Evolutionary conservation across 805 yeast genomes (phyloP), one percentile per base, ranked within the genome.

Genomic region (Starmerella gropengiesseri): DNA sequence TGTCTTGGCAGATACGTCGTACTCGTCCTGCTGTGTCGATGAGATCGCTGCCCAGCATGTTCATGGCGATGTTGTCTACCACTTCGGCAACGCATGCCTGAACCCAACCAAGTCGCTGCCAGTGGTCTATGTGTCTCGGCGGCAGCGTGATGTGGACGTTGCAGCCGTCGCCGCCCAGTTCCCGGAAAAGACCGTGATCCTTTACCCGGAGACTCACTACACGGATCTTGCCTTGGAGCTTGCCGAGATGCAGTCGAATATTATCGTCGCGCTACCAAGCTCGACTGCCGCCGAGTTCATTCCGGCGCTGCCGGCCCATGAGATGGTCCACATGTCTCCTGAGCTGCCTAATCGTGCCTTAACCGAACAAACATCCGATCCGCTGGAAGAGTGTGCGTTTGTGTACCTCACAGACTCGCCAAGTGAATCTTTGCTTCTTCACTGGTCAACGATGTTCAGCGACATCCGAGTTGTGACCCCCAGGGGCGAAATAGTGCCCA

Each of bases 31-130:
- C 61, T 91, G 98, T 63, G 80, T 89, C 9, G 98, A 91, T 60
- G 96, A 87, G 56, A 93, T 89, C 21, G 97, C 98, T 0, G 94
- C 95, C 1, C 87, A 82, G 56, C 98, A 91, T 60, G 93, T 89
- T 13, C 58, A 66, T 6, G 86, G 91, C 6, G 95, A 89, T 49
- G 62, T 81, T 4, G 84, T 91, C 22, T 76, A 87, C 2, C 98
- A 91, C 61, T 84, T 87, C 61, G 98, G 98, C 2, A 94, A 85
- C 57, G 89, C 97, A 0, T 91, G 98, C 60, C 62, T 91, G 56
- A 86, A 81, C 52, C 81, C 86, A 0, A 77, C 84, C 5, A 76
- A 74, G 34, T 74, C 74, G 33, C 58, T 84, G n/a, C 77, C 81
- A 0, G 83, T 86, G 0, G 75, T 78, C 0, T 89, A 84, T 56